Base-by-base conservation (phyloP, 1,284 basidiomycete genomes). In the Naganishia liquefaciens region DNA sequence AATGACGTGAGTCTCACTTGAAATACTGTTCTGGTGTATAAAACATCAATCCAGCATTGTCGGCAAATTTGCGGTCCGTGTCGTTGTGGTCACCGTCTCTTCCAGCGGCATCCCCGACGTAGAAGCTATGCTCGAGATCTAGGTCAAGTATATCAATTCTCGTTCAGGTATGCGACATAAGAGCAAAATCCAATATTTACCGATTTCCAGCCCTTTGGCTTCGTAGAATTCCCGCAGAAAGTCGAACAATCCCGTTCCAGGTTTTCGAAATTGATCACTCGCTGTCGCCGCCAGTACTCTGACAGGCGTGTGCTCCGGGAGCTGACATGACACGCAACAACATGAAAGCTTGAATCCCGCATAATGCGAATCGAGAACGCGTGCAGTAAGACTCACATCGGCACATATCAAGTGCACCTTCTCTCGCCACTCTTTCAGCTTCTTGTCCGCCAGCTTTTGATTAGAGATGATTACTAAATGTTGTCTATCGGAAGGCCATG, bases 61-160 rank as follows among this genome's bases (percentile, higher is more conserved):
- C 74, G 1, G 93, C 91, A 82, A 89, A 90, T 75, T 93, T 93
- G 46, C 88, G 83, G 77, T 95, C 93, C 0, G 87, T 90, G 64
- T 87, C 86, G 6, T 88, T 84, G 74, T 88, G 88, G 75, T 94
- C 91, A 17, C 76, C 76, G 37, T 44, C 54, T 49, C 93, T 84
- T 10, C 93, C 93, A 7, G 93, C 93, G 1, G 92, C 93, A 72
- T 97, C 93, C 5, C 93, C 93, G 2, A 96, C 88, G 72, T 88
- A 94, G 70, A 90, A 88, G 0, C 89, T 88, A 0, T 79, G 63
- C 0, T 74, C 67, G 70, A 85, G 83, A 75, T 94, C 91, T 92
- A 69, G 17, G 27, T 49, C 39, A 37, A 9, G 27, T 4, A 28
- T 2, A 33, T 64, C 42, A 64, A 52, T 37, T 23, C n/a, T 6